Evolutionary conservation across 331 rosid genomes (phyloP).

Genomic region (Arachis monticola): DNA sequence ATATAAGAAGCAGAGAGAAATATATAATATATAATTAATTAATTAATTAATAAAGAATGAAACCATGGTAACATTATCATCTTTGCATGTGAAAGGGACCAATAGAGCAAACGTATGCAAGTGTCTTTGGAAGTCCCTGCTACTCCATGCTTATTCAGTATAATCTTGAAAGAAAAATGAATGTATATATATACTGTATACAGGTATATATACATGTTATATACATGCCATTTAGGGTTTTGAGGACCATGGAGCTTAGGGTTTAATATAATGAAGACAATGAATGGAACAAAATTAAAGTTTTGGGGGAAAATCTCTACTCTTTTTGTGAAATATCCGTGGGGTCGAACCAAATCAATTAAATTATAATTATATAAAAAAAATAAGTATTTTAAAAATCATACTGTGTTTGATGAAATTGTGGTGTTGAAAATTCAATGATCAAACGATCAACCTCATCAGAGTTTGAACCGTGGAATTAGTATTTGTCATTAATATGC

Average conservation of each 20-base stretch:
- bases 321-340: too few species aligned
- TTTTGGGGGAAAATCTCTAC: too few species aligned
- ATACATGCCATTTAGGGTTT: constrained; percentile 59
- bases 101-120: constrained; percentile 24
- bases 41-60: constrained; percentile 36
- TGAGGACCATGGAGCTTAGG: constrained; percentile 44
- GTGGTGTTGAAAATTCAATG: constrained; percentile 10
- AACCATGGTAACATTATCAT: constrained; percentile 42
- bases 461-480: background rate
- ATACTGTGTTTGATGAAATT: constrained; percentile 24
- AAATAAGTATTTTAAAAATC: too few species aligned
- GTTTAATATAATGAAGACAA: constrained; percentile 34
- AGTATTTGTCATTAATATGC: constrained; percentile 27
- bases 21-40: constrained; percentile 19
- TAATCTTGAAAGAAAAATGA: background rate
- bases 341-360: too few species aligned
- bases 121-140: constrained; percentile 37
- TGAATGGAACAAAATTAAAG: background rate
- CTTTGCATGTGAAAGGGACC: constrained; percentile 51
- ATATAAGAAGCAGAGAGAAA: too few species aligned
- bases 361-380: too few species aligned
- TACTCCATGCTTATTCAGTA: constrained; percentile 31
- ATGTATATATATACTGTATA: background rate
- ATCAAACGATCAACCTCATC: constrained; percentile 20
- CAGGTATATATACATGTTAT: constrained; percentile 13